phyloP scores from a whole-genome alignment of 352 stramenopile genomes.

The Globisporangium acanthophoron region DNA sequence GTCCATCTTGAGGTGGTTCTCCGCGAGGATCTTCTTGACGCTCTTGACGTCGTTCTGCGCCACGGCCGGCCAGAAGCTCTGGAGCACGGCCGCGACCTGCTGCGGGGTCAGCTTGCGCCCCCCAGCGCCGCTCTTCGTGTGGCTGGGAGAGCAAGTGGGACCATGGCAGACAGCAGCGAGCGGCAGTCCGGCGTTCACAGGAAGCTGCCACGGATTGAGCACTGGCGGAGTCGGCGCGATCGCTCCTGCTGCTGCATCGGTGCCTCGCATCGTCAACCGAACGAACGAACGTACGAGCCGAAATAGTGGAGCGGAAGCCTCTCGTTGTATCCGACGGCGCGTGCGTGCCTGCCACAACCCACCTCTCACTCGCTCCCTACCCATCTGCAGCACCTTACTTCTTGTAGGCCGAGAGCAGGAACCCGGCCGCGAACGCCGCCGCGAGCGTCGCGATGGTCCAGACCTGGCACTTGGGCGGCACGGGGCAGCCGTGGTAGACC shows the following conservation, averaged over 20 bases:
- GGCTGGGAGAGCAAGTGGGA: too few relatives aligned
- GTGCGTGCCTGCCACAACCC: too few relatives aligned
- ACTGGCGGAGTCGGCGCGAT: not conserved
- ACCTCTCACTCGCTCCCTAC: too few relatives aligned
- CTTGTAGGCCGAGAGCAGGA: conserved; percentile 47
- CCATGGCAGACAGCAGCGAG: not conserved
- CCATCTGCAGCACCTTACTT: conserved; percentile 20
- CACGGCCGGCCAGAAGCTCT: conserved; percentile 46
- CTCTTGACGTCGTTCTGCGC: conserved; percentile 43
- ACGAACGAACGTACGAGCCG: too few relatives aligned
- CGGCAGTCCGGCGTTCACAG: not conserved
- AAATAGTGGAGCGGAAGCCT: too few relatives aligned
- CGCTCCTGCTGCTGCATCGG: too few relatives aligned
- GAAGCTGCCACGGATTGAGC: not conserved
- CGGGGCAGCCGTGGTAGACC: conserved; percentile 51
- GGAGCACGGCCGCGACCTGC: conserved; percentile 35
- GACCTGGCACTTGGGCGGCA: conserved; percentile 65
- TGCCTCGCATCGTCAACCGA: not conserved
- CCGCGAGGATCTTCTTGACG: conserved; percentile 32
- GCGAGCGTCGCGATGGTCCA: conserved; percentile 55
- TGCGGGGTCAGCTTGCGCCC: conserved; percentile 30
- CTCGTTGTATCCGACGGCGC: too few relatives aligned
- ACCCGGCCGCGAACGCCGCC: conserved; percentile 54
- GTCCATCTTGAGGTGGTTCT: conserved; percentile 32
- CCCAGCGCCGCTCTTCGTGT: not conserved